Conservation (phyloP, 768 basidiomycete genomes). For the Fomitopsis pulvina region DNA sequence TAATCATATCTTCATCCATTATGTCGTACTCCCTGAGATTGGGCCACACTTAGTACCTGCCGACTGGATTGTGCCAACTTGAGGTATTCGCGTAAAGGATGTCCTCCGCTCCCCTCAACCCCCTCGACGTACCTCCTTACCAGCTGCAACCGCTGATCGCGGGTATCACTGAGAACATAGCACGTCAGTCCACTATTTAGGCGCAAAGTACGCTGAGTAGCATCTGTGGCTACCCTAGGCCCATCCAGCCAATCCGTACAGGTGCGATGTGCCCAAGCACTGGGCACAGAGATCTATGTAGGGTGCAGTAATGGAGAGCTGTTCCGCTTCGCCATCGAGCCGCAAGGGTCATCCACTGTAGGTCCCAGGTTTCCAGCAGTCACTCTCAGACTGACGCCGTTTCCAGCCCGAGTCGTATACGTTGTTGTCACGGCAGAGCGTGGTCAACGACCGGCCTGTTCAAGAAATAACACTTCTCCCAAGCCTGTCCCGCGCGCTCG, state of each 20-base stretch:
- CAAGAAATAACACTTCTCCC: conserved; percentile 79
- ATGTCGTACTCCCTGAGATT: no score
- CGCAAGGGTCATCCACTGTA: conserved; percentile 45
- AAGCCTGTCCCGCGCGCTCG: conserved; percentile 63
- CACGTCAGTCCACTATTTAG: conserved; percentile 14
- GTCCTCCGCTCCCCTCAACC: conserved; percentile 12
- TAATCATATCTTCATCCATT: no score
- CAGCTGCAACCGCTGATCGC: conserved; percentile 29
- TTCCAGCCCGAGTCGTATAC: conserved; percentile 20
- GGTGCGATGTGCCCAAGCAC: conserved; percentile 23
- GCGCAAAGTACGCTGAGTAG: conserved; percentile 3
- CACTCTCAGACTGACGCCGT: neutral
- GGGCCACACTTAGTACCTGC: no score
- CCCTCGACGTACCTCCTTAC: conserved; percentile 51
- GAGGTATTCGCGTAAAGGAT: no score
- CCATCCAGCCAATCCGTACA: conserved; percentile 28
- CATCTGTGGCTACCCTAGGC: conserved; percentile 1
- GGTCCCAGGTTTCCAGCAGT: conserved; percentile 9
- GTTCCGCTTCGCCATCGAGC: conserved; percentile 69
- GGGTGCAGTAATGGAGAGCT: conserved; percentile 84
- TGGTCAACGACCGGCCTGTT: conserved; percentile 65
- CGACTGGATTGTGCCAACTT: no score
- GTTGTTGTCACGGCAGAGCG: conserved; percentile 42
- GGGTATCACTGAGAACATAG: conserved; percentile 12
- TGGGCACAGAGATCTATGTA: conserved; percentile 67